Conservation (phyloP, 495 filamentous ascomycete genomes). For the Sordaria brevicollis region DNA sequence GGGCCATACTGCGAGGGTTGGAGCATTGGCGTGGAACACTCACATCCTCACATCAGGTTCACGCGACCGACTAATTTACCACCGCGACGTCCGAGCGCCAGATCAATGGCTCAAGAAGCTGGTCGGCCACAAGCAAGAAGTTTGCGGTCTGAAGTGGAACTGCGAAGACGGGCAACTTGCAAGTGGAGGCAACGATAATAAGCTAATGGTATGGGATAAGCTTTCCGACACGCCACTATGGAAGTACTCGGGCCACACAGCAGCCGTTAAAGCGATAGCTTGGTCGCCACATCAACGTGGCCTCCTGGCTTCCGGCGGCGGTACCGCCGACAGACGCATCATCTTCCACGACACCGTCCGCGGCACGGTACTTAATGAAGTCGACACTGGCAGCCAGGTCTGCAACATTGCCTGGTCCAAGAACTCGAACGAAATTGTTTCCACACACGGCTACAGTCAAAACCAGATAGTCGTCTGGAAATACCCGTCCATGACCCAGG, state of each 20-base stretch:
- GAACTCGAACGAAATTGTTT: conserved; percentile 93
- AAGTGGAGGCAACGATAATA: conserved; percentile 97
- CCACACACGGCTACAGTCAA: conserved; percentile 94
- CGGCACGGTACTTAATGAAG: conserved; percentile 64
- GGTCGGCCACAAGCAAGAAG: conserved; percentile 94
- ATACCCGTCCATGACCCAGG: conserved; percentile 93
- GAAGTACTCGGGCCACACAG: conserved; percentile 86
- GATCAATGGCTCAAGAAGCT: conserved; percentile 80
- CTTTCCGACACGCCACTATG: conserved; percentile 75
- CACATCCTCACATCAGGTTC: conserved; percentile 95
- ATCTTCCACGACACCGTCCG: conserved; percentile 95
- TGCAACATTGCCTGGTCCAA: conserved; percentile 95
- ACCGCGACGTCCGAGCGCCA: conserved; percentile 89
- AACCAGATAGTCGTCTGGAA: conserved; percentile 99
- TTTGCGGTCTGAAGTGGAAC: conserved; percentile 97
- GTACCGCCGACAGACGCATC: conserved; percentile 89
- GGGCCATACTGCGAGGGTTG: conserved; percentile 84
- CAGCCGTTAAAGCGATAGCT: conserved; percentile 96
- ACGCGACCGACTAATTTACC: conserved; percentile 83
- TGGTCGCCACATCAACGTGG: conserved; percentile 96
- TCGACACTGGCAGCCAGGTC: conserved; percentile 93
- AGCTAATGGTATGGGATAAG: conserved; percentile 96
- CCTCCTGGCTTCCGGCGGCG: conserved; percentile 88
- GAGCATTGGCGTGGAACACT: conserved; percentile 90
- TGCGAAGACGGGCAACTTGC: conserved; percentile 88